phyloP scores from a whole-genome alignment of 1,284 basidiomycete species.

The Neonothopanus nambi region DNA sequence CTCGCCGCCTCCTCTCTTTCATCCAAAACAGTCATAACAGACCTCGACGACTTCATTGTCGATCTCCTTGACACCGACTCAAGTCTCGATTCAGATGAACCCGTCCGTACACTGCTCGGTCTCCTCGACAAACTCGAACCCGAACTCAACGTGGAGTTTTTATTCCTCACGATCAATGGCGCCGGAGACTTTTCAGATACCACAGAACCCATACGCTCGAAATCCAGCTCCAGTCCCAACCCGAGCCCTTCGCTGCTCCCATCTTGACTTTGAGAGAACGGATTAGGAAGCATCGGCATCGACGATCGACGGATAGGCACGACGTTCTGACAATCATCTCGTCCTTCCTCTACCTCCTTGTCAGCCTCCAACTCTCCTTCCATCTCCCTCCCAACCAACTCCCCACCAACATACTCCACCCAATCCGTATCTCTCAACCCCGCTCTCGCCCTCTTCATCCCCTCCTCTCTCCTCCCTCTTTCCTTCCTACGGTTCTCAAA shows the following conservation, averaged over 20 bases:
- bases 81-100: not conserved
- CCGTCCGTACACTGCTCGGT: too few relatives aligned
- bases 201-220: not conserved
- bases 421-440: conserved; percentile 13
- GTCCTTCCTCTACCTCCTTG: too few relatives aligned
- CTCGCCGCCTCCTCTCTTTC: conserved; percentile 16
- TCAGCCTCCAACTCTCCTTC: not conserved
- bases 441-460: conserved; percentile 18
- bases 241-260: not conserved
- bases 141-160: not conserved
- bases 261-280: not conserved
- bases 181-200: not conserved
- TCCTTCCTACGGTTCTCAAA: conserved; percentile 5
- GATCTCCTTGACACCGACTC: conserved; percentile 10
- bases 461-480: not conserved
- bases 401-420: conserved; percentile 17
- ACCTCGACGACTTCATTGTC: conserved; percentile 7
- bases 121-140: too few relatives aligned
- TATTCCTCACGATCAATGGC: conserved; percentile 8
- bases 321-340: not conserved
- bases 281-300: not conserved
- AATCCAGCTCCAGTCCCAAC: not conserved
- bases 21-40: conserved; percentile 10
- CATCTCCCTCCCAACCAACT: conserved; percentile 9
- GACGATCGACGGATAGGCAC: not conserved